Conservation (phyloP, 495 filamentous ascomycete genomes). For the Aspergillus avenaceus region DNA sequence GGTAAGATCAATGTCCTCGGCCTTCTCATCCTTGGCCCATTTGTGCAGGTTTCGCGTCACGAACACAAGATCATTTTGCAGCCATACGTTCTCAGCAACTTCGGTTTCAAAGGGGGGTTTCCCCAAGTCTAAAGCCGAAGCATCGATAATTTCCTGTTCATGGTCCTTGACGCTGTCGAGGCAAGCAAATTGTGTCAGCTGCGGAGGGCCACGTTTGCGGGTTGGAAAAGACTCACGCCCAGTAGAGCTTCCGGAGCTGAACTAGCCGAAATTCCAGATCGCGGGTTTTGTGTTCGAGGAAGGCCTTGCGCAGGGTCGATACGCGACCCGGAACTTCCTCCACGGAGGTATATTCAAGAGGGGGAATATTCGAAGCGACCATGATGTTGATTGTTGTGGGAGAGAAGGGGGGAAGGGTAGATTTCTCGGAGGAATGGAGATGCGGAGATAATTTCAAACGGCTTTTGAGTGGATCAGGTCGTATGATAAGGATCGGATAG, state of each 20-base stretch:
- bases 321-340: conserved; percentile 61
- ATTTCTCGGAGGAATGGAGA: background rate
- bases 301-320: conserved; percentile 56
- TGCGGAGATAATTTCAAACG: background rate
- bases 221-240: conserved; percentile 51
- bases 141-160: conserved; percentile 61
- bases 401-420: background rate
- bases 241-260: conserved; percentile 91
- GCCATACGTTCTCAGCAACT: conserved; percentile 67
- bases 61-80: conserved; percentile 74
- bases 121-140: conserved; percentile 68
- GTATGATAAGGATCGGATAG: background rate
- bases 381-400: conserved; percentile 14
- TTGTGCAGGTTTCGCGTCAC: conserved; percentile 68
- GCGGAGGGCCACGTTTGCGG: no score
- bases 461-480: background rate
- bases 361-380: conserved; percentile 39
- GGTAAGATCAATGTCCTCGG: conserved; percentile 62
- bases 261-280: conserved; percentile 72
- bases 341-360: conserved; percentile 61
- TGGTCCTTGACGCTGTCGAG: conserved; percentile 64
- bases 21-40: conserved; percentile 78
- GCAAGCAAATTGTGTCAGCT: conserved; percentile 3
- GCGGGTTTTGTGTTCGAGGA: conserved; percentile 74
- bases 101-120: conserved; percentile 68